phyloP scores from a whole-genome alignment of 148 eudicot species.

The Amaranthus palmeri region DNA sequence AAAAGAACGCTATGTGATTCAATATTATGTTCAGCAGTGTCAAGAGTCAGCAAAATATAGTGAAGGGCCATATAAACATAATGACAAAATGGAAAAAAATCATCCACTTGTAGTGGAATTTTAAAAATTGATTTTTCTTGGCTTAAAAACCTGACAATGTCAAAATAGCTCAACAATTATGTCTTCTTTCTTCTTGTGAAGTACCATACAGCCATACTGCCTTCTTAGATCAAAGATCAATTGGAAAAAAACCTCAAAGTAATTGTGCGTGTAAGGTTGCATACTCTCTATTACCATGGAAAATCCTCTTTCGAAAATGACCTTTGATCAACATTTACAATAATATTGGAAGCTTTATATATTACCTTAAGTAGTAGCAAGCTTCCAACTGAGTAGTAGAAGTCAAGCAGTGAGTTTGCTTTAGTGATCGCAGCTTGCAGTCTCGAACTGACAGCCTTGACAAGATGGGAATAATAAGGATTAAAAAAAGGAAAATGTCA shows the following conservation, averaged over 20 bases:
- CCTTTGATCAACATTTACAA: neutral
- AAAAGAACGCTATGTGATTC: neutral
- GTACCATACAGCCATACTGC: neutral
- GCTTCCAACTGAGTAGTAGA: constrained; percentile 69
- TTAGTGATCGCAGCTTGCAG: constrained; percentile 48
- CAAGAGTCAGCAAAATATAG: neutral
- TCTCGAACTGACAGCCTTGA: constrained; percentile 54
- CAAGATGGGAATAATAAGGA: neutral
- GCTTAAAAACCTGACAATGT: neutral
- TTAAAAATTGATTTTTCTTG: neutral
- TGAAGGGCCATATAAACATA: neutral
- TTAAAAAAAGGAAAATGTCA: neutral
- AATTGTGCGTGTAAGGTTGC: neutral
- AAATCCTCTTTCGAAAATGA: neutral
- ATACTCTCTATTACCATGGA: neutral
- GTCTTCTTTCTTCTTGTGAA: neutral
- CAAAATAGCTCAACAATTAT: neutral
- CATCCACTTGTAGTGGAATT: neutral
- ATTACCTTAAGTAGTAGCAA: constrained; percentile 69
- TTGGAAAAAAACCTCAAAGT: neutral
- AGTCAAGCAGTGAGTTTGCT: constrained; percentile 62
- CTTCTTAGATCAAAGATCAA: neutral
- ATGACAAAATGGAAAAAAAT: neutral
- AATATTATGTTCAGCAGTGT: neutral
- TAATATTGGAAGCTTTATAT: neutral